Percentiles rank a stretch among this genome's conserved stretches.
phyloP scores from a whole-genome alignment of 129 eudicot genomes.

The Rutidosis leptorrhynchoides region DNA sequence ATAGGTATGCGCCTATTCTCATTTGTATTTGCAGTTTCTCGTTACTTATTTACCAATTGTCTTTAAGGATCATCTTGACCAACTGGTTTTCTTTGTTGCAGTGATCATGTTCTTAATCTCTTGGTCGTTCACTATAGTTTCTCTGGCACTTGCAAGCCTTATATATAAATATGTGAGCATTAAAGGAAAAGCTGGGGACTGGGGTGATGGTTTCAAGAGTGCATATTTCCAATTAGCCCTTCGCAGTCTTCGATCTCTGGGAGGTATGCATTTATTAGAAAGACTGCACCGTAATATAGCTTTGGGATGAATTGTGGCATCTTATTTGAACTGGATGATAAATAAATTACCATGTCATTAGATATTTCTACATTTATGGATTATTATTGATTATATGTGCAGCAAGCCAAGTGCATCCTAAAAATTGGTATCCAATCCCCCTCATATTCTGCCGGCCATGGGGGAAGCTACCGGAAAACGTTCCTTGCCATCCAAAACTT shows the following conservation, averaged over 20 bases:
- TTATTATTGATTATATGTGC: too few species aligned
- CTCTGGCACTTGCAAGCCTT: conserved; percentile 93
- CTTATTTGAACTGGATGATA: too few species aligned
- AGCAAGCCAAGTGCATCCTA: conserved; percentile 95
- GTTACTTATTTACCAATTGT: conserved; percentile 11
- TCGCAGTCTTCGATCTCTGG: conserved; percentile 97
- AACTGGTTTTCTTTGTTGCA: too few species aligned
- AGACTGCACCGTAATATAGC: too few species aligned
- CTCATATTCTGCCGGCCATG: conserved; percentile 96
- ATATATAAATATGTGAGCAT: conserved; percentile 91
- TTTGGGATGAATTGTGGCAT: too few species aligned
- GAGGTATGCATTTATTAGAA: too few species aligned
- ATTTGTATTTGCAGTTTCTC: neutral
- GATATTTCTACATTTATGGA: too few species aligned
- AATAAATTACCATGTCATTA: too few species aligned
- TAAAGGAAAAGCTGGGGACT: conserved; percentile 99
- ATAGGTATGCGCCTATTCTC: conserved; percentile 45
- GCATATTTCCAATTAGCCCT: conserved; percentile 98
- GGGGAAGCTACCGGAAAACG: conserved; percentile 97
- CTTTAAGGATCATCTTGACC: too few species aligned
- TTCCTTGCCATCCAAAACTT: conserved; percentile 97
- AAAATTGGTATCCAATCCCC: conserved; percentile 99
- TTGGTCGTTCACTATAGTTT: conserved; percentile 91
- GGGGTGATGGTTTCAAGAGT: conserved; percentile 99
- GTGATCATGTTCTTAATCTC: conserved; percentile 97